phyloP scores from a whole-genome alignment of 169 alveolate species.

The Plasmodium vivax region DNA sequence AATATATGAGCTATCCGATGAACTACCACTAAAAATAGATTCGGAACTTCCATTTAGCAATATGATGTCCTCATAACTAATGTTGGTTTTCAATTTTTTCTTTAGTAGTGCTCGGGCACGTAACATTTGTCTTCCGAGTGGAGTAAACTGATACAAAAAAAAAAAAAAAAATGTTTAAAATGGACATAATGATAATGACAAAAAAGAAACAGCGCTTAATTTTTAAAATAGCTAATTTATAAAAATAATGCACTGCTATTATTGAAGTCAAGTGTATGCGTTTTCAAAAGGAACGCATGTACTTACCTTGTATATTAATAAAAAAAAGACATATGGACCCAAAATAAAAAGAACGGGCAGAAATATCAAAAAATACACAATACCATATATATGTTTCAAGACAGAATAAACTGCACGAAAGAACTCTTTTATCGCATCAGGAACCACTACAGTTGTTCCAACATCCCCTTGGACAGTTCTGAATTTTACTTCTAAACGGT shows the following conservation, averaged over 20 bases:
- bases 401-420: not conserved
- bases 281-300: not conserved
- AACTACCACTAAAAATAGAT: not conserved
- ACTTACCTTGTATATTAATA: not conserved
- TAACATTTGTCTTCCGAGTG: not conserved
- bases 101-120: not conserved
- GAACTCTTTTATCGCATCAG: not conserved
- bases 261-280: not conserved
- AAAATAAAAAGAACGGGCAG: not conserved
- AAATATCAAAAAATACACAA: not conserved
- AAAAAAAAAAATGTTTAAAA: too few species aligned
- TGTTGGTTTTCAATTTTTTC: not conserved
- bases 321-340: not conserved
- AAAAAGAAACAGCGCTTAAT: not conserved
- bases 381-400: not conserved
- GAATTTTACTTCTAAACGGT: too few species aligned
- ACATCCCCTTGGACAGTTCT: too few species aligned
- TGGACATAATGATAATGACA: not conserved
- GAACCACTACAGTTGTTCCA: not conserved
- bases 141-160: too few species aligned
- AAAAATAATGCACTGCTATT: not conserved
- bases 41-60: too few species aligned
- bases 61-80: not conserved
- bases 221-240: not conserved
- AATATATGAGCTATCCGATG: not conserved